These are phyloP conservation scores for Friedmanniomyces simplex DNA, from an alignment of 495 filamentous ascomycete species.

Conservation along the genomic window DNA sequence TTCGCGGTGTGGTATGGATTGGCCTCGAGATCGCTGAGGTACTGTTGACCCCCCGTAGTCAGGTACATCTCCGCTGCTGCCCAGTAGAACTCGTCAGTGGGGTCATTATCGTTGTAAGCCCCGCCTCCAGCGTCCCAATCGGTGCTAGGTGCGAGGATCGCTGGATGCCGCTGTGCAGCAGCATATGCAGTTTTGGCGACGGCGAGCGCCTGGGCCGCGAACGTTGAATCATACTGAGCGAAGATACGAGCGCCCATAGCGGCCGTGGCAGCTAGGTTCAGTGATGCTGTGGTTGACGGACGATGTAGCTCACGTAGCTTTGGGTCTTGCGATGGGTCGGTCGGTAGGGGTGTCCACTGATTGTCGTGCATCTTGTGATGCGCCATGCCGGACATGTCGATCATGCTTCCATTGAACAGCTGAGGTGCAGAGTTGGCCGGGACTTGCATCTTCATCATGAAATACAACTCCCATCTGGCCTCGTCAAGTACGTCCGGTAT, in stretches of 20 bases:
- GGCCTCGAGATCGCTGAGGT: conserved; percentile 1
- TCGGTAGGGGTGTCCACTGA: conserved; percentile 12
- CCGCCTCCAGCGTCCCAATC: conserved; percentile 18
- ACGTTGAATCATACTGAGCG: neutral
- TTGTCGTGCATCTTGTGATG: conserved; percentile 18
- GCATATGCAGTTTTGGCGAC: conserved; percentile 8
- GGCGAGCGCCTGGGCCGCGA: neutral
- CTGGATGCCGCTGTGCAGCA: conserved; percentile 6
- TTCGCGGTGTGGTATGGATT: conserved; percentile 13
- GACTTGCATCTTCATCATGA: conserved; percentile 20
- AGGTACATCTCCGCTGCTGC: conserved; percentile 17
- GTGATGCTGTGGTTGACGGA: conserved; percentile 1
- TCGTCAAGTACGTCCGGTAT: conserved; percentile 16
- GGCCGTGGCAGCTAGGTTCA: conserved; percentile 8
- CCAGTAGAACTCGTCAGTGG: conserved; percentile 16
- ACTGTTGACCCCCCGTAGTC: conserved; percentile 4
- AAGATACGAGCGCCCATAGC: conserved; percentile 11
- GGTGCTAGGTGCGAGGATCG: conserved; percentile 7
- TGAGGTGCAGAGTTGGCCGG: conserved; percentile 11
- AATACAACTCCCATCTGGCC: conserved; percentile 15
- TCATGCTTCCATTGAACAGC: conserved; percentile 12
- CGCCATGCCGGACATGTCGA: conserved; percentile 11
- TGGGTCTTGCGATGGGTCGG: conserved; percentile 10
- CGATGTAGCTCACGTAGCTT: conserved; percentile 12
- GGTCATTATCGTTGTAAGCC: conserved; percentile 15